A percentile compares a stretch with the other conserved stretches of the same genome.
Evolutionary conservation across 352 stramenopile species (phyloP).

Genomic region (Pythium phragmitis): DNA sequence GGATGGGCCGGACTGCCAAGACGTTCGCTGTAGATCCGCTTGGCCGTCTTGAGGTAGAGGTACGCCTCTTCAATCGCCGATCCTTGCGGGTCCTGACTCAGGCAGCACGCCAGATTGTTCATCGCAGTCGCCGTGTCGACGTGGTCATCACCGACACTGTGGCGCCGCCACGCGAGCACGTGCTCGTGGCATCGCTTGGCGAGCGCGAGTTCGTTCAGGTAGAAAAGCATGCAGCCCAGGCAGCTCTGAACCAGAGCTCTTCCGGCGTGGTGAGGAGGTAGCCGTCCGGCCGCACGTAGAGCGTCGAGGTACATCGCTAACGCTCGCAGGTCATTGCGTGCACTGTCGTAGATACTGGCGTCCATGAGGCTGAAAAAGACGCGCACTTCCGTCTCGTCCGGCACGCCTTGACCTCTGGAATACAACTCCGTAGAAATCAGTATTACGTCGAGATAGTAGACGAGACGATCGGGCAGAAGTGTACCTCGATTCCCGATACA

Average conservation of each 20-base stretch:
- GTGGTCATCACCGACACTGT: conserved; percentile 36
- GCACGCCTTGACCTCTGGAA: neutral
- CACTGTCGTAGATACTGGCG: conserved; percentile 61
- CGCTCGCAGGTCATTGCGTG: conserved; percentile 44
- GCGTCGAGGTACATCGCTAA: conserved; percentile 53
- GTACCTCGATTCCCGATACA: conserved; percentile 38
- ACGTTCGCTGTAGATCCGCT: conserved; percentile 43
- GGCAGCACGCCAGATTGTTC: conserved; percentile 74
- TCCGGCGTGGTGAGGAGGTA: conserved; percentile 37
- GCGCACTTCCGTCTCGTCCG: conserved; percentile 35
- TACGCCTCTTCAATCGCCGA: conserved; percentile 51
- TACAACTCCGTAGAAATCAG: no score
- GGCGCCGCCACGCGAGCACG: conserved; percentile 38
- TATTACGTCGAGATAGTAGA: no score
- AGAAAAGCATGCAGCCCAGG: conserved; percentile 58
- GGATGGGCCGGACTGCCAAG: conserved; percentile 47
- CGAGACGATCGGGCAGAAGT: no score
- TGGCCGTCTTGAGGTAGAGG: conserved; percentile 51
- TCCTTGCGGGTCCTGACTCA: conserved; percentile 39
- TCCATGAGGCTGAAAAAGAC: conserved; percentile 54
- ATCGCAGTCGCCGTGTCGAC: conserved; percentile 67
- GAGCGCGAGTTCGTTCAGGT: conserved; percentile 44
- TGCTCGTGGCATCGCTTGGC: conserved; percentile 56
- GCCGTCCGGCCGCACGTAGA: conserved; percentile 35
- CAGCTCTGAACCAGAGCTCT: conserved; percentile 48